A percentile compares a stretch with the other conserved stretches of the same genome.
Evolutionary conservation across 495 filamentous ascomycete species (phyloP).

Genomic region (Penicillium pulvis): DNA sequence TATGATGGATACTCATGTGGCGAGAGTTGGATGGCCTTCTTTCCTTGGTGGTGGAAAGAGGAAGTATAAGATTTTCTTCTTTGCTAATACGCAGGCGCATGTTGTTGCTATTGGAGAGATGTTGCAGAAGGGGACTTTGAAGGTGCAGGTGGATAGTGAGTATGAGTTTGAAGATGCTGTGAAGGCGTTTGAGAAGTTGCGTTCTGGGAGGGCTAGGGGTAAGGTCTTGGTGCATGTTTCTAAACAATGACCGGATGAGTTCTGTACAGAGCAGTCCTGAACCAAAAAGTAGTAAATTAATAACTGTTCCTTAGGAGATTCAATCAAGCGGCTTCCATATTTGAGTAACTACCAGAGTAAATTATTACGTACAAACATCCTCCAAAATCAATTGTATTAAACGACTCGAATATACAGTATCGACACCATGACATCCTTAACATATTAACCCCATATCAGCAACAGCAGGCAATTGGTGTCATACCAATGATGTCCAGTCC

Average conservation of each 20-base stretch:
- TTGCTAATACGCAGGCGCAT: slow-evolving; percentile 46
- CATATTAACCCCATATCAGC: not conserved
- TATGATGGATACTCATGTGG: slow-evolving; percentile 27
- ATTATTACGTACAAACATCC: not conserved
- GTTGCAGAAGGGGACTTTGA: slow-evolving; percentile 63
- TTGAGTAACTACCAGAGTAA: not conserved
- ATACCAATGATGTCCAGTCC: not conserved
- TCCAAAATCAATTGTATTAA: not conserved
- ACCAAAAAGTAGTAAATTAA: too few relatives aligned
- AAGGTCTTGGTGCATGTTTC: slow-evolving; percentile 68
- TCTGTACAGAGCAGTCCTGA: too few relatives aligned
- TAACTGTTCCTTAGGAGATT: too few relatives aligned
- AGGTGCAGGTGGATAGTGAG: slow-evolving; percentile 59
- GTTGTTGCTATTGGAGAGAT: slow-evolving; percentile 57
- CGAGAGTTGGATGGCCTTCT: slow-evolving; percentile 46
- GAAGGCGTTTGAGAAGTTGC: slow-evolving; percentile 67
- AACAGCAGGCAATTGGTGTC: not conserved
- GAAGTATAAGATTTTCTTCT: slow-evolving; percentile 47
- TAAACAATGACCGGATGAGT: slow-evolving; percentile 1
- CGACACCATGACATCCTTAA: not conserved
- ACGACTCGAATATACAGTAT: not conserved
- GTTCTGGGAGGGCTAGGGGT: slow-evolving; percentile 60
- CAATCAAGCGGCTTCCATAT: too few relatives aligned
- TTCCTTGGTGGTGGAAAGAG: slow-evolving; percentile 67
- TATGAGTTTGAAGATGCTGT: slow-evolving; percentile 64